phyloP scores from a whole-genome alignment of 2,329 filamentous ascomycete species.

The Metarhizium humberi region DNA sequence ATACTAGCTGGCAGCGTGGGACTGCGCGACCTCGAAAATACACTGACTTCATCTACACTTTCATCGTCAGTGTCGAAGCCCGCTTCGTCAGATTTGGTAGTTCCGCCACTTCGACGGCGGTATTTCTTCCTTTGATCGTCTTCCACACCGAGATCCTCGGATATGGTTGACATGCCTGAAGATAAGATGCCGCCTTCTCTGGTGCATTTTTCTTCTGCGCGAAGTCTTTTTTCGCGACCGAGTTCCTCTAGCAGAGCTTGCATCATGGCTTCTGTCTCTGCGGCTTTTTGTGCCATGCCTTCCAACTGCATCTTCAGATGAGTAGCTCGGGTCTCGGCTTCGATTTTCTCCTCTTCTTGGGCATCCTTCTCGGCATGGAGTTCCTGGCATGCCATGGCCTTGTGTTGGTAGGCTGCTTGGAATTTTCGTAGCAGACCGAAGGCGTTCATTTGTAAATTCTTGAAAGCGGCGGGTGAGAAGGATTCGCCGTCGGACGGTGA shows the following conservation, averaged over 20 bases:
- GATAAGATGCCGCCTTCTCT: conserved; percentile 17
- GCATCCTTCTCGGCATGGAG: conserved; percentile 43
- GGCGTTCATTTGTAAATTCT: conserved; percentile 51
- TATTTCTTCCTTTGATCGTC: conserved; percentile 34
- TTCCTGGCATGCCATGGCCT: conserved; percentile 40
- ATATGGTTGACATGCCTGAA: conserved; percentile 33
- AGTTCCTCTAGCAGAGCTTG: conserved; percentile 40
- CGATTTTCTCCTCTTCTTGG: conserved; percentile 45
- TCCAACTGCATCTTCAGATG: conserved; percentile 52
- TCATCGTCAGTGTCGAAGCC: conserved; percentile 45
- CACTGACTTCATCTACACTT: conserved; percentile 39
- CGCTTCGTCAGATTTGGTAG: conserved; percentile 30
- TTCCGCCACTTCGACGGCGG: conserved; percentile 34
- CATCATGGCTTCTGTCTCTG: conserved; percentile 44
- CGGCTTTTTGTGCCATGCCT: conserved; percentile 43
- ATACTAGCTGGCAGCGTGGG: conserved; percentile 38
- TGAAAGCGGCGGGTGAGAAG: conserved; percentile 51
- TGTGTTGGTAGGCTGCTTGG: conserved; percentile 49
- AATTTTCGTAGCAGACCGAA: conserved; percentile 44
- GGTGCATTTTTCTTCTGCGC: conserved; percentile 27
- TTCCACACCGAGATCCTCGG: conserved; percentile 45
- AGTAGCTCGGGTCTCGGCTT: conserved; percentile 40
- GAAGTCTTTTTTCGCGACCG: conserved; percentile 38
- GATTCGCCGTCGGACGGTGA: conserved; percentile 33
- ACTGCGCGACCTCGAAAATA: conserved; percentile 53